phyloP scores from a whole-genome alignment of 441 rosid species.

The Manihot esculenta region DNA sequence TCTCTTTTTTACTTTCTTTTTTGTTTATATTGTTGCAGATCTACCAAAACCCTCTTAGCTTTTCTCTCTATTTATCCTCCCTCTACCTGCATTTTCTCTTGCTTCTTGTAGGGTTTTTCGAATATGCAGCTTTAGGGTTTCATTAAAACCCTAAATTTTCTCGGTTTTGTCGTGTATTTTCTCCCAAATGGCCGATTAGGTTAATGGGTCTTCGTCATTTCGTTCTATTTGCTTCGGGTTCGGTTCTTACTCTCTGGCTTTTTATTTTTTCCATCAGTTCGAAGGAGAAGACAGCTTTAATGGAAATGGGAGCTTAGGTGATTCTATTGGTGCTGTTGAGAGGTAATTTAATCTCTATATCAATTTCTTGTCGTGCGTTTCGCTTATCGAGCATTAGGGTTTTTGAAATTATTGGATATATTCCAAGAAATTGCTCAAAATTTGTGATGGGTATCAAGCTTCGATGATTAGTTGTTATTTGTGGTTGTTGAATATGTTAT shows the following conservation, averaged over 20 bases:
- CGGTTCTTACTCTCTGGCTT: slow-evolving; percentile 21
- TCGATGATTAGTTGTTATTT: slow-evolving; percentile 22
- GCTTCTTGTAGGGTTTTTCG: slow-evolving; percentile 39
- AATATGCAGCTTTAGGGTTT: slow-evolving; percentile 35
- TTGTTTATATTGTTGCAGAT: slow-evolving; percentile 30
- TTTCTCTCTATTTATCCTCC: slow-evolving; percentile 27
- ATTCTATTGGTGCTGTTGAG: slow-evolving; percentile 55
- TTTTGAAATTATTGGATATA: slow-evolving; percentile 27
- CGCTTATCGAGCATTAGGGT: slow-evolving; percentile 32
- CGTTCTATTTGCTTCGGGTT: slow-evolving; percentile 22
- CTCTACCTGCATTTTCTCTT: slow-evolving; percentile 33
- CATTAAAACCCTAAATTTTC: slow-evolving; percentile 57
- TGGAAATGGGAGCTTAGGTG: slow-evolving; percentile 66
- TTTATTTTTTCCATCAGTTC: slow-evolving; percentile 40
- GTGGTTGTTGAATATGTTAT: slow-evolving; percentile 21
- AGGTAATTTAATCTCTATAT: slow-evolving; percentile 44
- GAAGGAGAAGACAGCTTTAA: slow-evolving; percentile 49
- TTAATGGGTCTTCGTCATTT: slow-evolving; percentile 49
- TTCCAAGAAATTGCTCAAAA: slow-evolving; percentile 24
- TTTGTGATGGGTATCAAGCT: slow-evolving; percentile 11
- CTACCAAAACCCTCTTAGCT: slow-evolving; percentile 26
- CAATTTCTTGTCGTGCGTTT: slow-evolving; percentile 22
- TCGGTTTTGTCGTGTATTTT: slow-evolving; percentile 33
- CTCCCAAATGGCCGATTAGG: slow-evolving; percentile 43
- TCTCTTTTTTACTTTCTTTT: slow-evolving; percentile 14